Base-by-base conservation (phyloP, 2,329 filamentous ascomycete species). In the Thelonectria discophora region DNA sequence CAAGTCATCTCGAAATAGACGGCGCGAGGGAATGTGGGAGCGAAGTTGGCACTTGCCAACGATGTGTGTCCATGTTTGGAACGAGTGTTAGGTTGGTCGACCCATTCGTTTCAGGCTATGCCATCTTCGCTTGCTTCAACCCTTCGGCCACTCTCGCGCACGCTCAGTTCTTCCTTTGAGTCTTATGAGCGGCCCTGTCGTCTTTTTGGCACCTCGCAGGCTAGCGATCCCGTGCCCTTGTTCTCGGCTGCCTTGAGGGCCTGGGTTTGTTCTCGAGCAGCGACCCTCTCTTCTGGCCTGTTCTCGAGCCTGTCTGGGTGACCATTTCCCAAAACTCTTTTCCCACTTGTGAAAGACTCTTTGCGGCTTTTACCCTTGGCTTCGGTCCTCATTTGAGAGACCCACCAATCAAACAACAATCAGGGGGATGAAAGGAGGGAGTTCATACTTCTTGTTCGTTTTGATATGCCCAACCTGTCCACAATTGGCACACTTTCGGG, bases 391-490 rank as follows among this genome's bases (percentile, higher is more conserved):
- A 60, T 54, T 54, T 32, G 63, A 68, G 63, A 65, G 60, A 56
- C 50, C 69, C 67, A 77, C 75, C 75, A 77, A 73, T 77, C 74
- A 73, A 76, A 78, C 24, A 68, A 55, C 43, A 62, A 56, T 47
- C 60, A 65, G 40, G 71, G 66, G 66, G 73, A 67, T 61, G 72
- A 30, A 59, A 60, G 56, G 43, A 64, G 67, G 63, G 62, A 59
- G 52, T 58, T 78, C 84, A 79, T 86, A 95, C 93, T 97, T 98
- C 82, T 97, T 97, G 83, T 98, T 98, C 49, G 94, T 98, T 80
- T 97, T 97, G 83, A 99, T 99, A 74, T 99, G 95, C 32, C 95
- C 95, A 56, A 97, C 91, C 77, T 95, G 91, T 52, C 95, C 95
- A 79, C 95, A 99, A 78, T 97, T 98, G 68, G 95, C 95, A 80